Evolutionary conservation across 805 yeast genomes (phyloP).

Genomic region (Wickerhamiella bombiphila): DNA sequence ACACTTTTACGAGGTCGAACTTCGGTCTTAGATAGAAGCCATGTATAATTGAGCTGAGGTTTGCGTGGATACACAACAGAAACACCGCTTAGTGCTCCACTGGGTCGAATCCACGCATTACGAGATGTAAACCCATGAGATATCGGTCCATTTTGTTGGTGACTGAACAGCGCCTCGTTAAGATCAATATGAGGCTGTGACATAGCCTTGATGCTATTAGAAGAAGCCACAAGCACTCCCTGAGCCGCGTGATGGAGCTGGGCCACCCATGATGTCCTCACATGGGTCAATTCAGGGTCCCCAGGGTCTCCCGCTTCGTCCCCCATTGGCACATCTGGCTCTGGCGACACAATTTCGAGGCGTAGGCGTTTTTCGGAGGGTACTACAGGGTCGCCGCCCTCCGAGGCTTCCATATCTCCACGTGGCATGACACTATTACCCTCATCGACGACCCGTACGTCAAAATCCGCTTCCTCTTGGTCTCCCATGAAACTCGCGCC

Average conservation of each 20-base stretch:
- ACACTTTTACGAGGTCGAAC: constrained; percentile 4
- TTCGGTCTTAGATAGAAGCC: neutral
- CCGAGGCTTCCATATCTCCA: neutral
- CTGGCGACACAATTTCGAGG: constrained; percentile 18
- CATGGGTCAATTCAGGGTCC: constrained; percentile 28
- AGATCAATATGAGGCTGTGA: too few relatives aligned
- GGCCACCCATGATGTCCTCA: too few relatives aligned
- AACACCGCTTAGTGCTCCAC: neutral
- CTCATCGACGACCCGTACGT: neutral
- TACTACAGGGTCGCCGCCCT: neutral
- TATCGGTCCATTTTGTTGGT: neutral
- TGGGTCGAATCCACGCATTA: neutral
- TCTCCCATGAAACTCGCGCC: neutral
- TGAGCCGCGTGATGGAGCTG: constrained; percentile 7
- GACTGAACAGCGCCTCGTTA: too few relatives aligned
- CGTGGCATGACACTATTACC: neutral
- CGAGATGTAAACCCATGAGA: neutral
- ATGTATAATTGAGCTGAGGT: neutral
- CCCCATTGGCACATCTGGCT: neutral
- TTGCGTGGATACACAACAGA: neutral
- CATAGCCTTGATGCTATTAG: neutral
- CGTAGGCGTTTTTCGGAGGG: neutral
- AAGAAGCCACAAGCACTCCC: constrained; percentile 6
- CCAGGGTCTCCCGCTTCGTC: constrained; percentile 39
- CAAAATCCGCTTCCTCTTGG: neutral